Evolutionary conservation across 352 stramenopile species (phyloP).

Genomic region (Globisporangium yorkense): DNA sequence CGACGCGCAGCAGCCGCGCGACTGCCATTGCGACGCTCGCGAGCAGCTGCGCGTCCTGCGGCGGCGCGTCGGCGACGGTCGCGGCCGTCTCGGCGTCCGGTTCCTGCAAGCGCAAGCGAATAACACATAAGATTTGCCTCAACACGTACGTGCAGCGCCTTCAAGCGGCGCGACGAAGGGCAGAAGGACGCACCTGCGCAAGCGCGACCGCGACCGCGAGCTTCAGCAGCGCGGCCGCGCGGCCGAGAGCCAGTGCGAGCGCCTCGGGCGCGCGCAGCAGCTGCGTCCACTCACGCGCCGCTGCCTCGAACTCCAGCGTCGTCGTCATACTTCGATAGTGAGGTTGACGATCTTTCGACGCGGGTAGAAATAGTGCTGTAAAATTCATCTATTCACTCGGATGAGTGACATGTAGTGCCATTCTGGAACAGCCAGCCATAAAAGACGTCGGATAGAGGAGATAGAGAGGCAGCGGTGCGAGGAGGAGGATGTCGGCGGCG

Average conservation of each 20-base stretch:
- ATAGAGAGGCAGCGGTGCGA: not conserved
- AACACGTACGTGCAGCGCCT: not conserved
- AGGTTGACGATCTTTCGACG: no score
- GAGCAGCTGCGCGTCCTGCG: constrained; percentile 37
- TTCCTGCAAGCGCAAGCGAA: not conserved
- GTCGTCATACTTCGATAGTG: not conserved
- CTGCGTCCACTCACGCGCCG: constrained; percentile 34
- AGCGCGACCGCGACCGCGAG: constrained; percentile 29
- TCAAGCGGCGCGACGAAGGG: not conserved
- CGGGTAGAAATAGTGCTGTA: no score
- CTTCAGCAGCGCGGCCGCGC: constrained; percentile 23
- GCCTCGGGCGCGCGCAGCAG: constrained; percentile 23
- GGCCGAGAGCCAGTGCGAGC: constrained; percentile 15
- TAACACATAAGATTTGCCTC: no score
- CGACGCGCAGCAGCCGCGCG: constrained; percentile 34
- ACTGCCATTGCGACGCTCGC: constrained; percentile 28
- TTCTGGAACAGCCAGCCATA: not conserved
- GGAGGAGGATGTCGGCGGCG: constrained; percentile 68
- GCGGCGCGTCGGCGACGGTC: not conserved
- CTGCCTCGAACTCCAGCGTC: constrained; percentile 20
- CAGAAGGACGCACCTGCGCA: not conserved
- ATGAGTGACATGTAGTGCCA: not conserved
- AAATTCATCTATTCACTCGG: no score
- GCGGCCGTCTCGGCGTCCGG: not conserved
- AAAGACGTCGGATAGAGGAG: not conserved